These are phyloP conservation scores for Ceratocystis lukuohia DNA, from an alignment of 2,329 filamentous ascomycete species.

Conservation along the genomic window DNA sequence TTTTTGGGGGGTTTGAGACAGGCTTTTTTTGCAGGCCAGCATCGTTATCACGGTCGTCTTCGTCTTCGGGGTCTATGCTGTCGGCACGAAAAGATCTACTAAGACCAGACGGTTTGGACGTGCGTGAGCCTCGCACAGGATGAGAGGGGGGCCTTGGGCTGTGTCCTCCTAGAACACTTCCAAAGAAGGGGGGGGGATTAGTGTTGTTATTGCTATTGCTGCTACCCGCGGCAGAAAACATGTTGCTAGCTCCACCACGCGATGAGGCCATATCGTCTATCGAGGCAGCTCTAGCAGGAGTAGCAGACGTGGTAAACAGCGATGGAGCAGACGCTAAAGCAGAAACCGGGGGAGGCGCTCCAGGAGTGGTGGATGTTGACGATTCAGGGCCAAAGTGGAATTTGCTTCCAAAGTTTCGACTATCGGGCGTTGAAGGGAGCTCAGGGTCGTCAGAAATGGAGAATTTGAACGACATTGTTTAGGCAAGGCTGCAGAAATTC, in stretches of 20 bases:
- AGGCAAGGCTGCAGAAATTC: slow-evolving; percentile 17
- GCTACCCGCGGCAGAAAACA: slow-evolving; percentile 10
- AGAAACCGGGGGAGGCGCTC: slow-evolving; percentile 27
- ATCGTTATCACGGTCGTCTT: not conserved
- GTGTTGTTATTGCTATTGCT: not conserved
- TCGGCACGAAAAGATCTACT: slow-evolving; percentile 31
- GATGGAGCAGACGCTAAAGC: not conserved
- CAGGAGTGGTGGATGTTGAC: slow-evolving; percentile 36
- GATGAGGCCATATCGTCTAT: slow-evolving; percentile 30
- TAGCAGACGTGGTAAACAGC: slow-evolving; percentile 35
- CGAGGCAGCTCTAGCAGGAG: slow-evolving; percentile 42
- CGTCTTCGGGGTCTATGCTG: slow-evolving; percentile 15
- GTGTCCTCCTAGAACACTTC: not conserved
- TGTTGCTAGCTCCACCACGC: not conserved
- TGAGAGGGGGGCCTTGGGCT: not conserved
- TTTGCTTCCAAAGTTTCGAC: slow-evolving; percentile 26
- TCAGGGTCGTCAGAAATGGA: slow-evolving; percentile 33
- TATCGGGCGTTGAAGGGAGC: slow-evolving; percentile 37
- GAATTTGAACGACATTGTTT: slow-evolving; percentile 31
- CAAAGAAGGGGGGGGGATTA: not conserved
- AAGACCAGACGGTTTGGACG: slow-evolving; percentile 37
- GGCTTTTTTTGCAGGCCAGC: not conserved
- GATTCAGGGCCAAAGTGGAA: slow-evolving; percentile 34
- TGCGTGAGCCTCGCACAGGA: not conserved
- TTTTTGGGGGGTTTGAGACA: slow-evolving; percentile 9